Conservation (phyloP, 331 rosid species). For the Malus hybrid region DNA sequence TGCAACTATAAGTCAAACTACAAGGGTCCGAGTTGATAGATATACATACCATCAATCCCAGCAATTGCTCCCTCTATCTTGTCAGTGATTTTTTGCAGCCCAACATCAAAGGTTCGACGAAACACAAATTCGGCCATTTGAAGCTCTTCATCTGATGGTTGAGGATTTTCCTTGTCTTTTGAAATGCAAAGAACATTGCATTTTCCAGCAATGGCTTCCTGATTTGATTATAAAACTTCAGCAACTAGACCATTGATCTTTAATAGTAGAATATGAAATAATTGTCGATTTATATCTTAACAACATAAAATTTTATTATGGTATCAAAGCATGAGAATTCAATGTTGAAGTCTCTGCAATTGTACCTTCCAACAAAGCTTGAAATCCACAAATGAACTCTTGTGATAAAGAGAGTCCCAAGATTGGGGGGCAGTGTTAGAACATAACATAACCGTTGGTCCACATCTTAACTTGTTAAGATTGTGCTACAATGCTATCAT, state of each 20-base stretch:
- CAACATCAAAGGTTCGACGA: conserved; percentile 71
- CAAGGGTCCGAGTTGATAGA: neutral
- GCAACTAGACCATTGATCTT: neutral
- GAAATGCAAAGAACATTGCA: conserved; percentile 70
- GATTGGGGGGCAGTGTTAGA: neutral
- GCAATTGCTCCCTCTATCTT: conserved; percentile 50
- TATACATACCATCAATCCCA: conserved; percentile 51
- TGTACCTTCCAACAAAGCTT: neutral
- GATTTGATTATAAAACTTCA: conserved; percentile 11
- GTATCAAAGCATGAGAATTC: neutral
- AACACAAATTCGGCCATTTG: conserved; percentile 66
- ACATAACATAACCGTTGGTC: neutral
- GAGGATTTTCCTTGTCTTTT: conserved; percentile 56
- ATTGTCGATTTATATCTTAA: neutral
- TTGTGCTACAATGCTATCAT: neutral
- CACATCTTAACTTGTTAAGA: neutral
- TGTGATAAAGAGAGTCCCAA: neutral
- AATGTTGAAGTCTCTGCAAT: neutral
- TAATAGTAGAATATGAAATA: neutral
- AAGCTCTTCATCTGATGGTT: conserved; percentile 44
- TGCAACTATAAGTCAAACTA: conserved; percentile 9
- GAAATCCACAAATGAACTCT: neutral
- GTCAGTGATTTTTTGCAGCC: conserved; percentile 31
- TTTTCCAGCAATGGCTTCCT: conserved; percentile 97
- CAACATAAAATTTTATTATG: neutral